Percentiles rank a stretch among this genome's conserved stretches.
These are phyloP conservation scores for Herpetomonas muscarum DNA, from an alignment of 208 protist species.

Conservation along the genomic window DNA sequence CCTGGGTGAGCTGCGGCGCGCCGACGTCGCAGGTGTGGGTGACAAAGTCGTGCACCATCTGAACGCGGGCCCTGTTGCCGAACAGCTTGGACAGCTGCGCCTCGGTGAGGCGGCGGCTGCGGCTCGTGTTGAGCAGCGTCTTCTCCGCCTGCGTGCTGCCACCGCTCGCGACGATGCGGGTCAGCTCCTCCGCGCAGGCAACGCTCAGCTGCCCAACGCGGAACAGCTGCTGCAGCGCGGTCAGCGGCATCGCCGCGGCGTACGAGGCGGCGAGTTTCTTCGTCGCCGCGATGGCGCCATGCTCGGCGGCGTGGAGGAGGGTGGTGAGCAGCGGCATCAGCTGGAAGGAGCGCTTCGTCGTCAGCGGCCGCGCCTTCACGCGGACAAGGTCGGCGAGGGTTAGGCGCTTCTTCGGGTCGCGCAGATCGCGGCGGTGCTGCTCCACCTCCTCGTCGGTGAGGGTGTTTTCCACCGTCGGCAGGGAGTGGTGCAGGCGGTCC, in stretches of 20 bases:
- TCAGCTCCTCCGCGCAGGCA: constrained; percentile 76
- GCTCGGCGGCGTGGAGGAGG: constrained; percentile 23
- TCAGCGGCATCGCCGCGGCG: constrained; percentile 3
- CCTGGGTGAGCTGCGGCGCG: constrained; percentile 38
- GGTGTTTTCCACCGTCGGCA: constrained; percentile 81
- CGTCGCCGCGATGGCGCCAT: neutral
- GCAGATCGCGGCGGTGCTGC: constrained; percentile 61
- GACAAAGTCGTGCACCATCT: constrained; percentile 56
- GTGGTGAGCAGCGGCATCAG: constrained; percentile 52
- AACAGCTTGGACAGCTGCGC: constrained; percentile 72
- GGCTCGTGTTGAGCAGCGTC: constrained; percentile 77
- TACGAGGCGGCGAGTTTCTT: neutral
- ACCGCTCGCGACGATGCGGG: constrained; percentile 80
- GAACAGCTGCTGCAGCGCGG: constrained; percentile 23
- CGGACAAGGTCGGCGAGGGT: constrained; percentile 74
- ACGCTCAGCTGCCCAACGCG: constrained; percentile 41
- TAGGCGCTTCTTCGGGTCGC: constrained; percentile 74
- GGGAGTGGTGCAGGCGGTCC: constrained; percentile 83
- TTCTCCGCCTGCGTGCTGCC: constrained; percentile 84
- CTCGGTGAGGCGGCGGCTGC: constrained; percentile 65
- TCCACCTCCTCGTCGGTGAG: constrained; percentile 76
- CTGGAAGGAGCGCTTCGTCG: constrained; percentile 76
- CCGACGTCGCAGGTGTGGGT: constrained; percentile 37
- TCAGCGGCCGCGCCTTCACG: constrained; percentile 78
- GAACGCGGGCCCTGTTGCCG: constrained; percentile 69